Evolutionary conservation across 257 asterid species (phyloP).

Genomic region (Osmanthus fragrans): DNA sequence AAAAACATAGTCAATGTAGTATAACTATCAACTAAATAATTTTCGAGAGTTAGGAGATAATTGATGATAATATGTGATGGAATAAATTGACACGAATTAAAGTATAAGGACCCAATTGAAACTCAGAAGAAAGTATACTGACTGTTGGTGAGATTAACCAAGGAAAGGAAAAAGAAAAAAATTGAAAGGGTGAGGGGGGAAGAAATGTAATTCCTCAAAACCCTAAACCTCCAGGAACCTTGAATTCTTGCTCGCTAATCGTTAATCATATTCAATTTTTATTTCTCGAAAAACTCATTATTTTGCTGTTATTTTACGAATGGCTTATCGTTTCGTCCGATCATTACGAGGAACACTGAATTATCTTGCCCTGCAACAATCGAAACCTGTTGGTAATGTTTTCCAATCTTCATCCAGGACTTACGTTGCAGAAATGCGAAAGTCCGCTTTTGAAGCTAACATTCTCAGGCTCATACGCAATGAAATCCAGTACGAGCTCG

Average conservation of each 20-base stretch:
- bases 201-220: too few species aligned
- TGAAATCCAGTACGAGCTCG: constrained; percentile 76
- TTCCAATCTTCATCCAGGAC: constrained; percentile 39
- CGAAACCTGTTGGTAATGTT: constrained; percentile 20
- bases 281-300: background rate
- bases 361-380: constrained; percentile 20
- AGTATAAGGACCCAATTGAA: too few species aligned
- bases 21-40: too few species aligned
- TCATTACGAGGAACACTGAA: constrained; percentile 38
- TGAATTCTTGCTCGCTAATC: background rate
- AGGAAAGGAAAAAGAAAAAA: too few species aligned
- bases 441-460: constrained; percentile 73
- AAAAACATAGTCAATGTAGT: too few species aligned
- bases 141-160: too few species aligned
- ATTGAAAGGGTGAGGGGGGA: too few species aligned
- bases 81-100: too few species aligned
- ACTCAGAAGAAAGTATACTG: too few species aligned
- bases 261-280: background rate
- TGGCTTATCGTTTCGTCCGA: constrained; percentile 46
- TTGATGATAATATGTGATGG: too few species aligned
- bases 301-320: constrained; percentile 22
- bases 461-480: constrained; percentile 72
- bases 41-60: too few species aligned
- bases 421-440: constrained; percentile 67
- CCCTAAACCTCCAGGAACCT: constrained; percentile 33